These are phyloP conservation scores for Auriscalpium vulgare DNA, from an alignment of 768 basidiomycete species.

Conservation along the genomic window DNA sequence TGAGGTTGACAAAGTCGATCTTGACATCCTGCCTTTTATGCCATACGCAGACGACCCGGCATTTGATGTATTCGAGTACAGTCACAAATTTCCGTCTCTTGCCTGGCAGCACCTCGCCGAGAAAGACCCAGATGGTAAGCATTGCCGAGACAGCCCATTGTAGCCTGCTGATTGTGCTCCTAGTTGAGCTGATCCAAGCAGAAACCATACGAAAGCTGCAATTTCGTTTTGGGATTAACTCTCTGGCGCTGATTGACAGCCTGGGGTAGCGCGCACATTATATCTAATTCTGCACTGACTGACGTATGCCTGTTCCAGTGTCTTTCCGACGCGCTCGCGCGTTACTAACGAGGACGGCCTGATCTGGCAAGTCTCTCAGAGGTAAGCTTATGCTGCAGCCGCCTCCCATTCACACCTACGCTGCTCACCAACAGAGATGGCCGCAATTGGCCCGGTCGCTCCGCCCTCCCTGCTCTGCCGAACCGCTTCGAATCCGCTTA, in stretches of 20 bases:
- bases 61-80: constrained; percentile 37
- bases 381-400: too few species aligned
- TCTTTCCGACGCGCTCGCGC: neutral
- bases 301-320: constrained; percentile 22
- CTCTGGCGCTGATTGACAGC: constrained; percentile 42
- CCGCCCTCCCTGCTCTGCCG: too few species aligned
- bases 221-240: constrained; percentile 25
- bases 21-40: constrained; percentile 47
- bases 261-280: constrained; percentile 4
- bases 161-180: neutral
- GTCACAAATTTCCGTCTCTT: constrained; percentile 33
- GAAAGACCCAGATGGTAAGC: constrained; percentile 44
- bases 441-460: too few species aligned
- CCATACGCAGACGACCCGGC: constrained; percentile 54
- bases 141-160: neutral
- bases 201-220: constrained; percentile 41
- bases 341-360: too few species aligned
- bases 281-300: constrained; percentile 4
- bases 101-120: constrained; percentile 40
- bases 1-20: constrained; percentile 26
- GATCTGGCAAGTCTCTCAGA: too few species aligned
- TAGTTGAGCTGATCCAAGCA: constrained; percentile 38
- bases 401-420: too few species aligned
- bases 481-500: too few species aligned
- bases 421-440: too few species aligned